phyloP scores from a whole-genome alignment of 2,329 filamentous ascomycete species.

The Dothidotthia symphoricarpi region DNA sequence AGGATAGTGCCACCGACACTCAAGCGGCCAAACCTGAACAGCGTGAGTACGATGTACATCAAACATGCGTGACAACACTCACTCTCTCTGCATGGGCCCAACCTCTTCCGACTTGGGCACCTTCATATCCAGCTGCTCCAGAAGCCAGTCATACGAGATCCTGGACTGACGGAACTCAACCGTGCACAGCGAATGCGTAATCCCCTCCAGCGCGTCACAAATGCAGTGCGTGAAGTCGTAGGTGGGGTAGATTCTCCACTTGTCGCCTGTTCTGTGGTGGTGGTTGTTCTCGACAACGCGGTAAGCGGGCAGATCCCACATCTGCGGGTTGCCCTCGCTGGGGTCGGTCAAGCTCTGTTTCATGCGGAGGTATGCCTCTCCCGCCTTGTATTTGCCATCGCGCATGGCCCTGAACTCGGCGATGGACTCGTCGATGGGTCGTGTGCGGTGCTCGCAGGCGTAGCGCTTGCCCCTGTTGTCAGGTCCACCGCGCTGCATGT shows the following conservation, averaged over 20 bases:
- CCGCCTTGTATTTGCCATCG: constrained; percentile 84
- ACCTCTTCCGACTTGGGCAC: constrained; percentile 57
- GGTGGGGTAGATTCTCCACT: constrained; percentile 93
- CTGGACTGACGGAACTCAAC: constrained; percentile 85
- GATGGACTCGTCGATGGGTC: constrained; percentile 72
- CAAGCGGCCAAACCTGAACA: constrained; percentile 59
- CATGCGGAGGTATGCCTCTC: constrained; percentile 85
- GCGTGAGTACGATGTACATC: constrained; percentile 10
- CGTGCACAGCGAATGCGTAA: constrained; percentile 90
- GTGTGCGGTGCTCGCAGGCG: constrained; percentile 76
- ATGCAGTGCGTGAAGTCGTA: constrained; percentile 92
- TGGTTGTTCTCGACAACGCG: constrained; percentile 71
- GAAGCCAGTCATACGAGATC: constrained; percentile 88
- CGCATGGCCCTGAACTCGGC: constrained; percentile 85
- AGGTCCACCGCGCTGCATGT: constrained; percentile 80
- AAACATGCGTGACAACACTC: constrained; percentile 35
- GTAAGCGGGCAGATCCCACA: constrained; percentile 96
- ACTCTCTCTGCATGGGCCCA: constrained; percentile 85
- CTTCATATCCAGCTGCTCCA: constrained; percentile 77
- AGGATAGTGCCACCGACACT: constrained; percentile 83
- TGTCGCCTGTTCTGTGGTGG: constrained; percentile 75
- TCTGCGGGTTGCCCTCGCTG: constrained; percentile 82
- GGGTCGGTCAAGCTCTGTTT: constrained; percentile 68
- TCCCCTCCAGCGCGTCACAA: constrained; percentile 87
- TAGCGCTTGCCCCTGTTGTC: constrained; percentile 67